Evolutionary conservation across 2,329 filamentous ascomycete genomes (phyloP).

Genomic region (Sarocladium oryzae): DNA sequence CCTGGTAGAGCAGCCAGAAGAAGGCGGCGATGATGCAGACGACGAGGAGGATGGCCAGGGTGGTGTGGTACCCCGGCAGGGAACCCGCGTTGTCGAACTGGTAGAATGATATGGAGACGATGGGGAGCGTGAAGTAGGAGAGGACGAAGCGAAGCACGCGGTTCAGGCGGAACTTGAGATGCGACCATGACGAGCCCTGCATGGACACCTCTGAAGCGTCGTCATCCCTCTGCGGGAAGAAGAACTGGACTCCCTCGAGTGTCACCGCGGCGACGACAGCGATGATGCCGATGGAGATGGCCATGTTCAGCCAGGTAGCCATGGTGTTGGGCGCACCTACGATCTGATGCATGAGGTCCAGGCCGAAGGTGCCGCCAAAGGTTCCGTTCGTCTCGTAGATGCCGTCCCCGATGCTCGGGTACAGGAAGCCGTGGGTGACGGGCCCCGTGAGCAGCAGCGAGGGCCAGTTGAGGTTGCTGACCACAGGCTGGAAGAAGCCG

Average conservation of each 20-base stretch:
- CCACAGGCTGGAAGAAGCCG: slow-evolving; percentile 65
- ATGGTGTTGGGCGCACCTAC: slow-evolving; percentile 56
- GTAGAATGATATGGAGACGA: slow-evolving; percentile 47
- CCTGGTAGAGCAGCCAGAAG: slow-evolving; percentile 22
- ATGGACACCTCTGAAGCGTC: background rate
- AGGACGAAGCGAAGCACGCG: background rate
- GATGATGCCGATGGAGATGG: slow-evolving; percentile 53
- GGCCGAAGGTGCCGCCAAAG: slow-evolving; percentile 46
- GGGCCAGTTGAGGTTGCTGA: slow-evolving; percentile 62
- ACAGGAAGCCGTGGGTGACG: slow-evolving; percentile 17
- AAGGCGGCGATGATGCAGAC: slow-evolving; percentile 18
- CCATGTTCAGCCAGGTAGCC: slow-evolving; percentile 64
- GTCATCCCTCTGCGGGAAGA: background rate
- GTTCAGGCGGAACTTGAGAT: background rate
- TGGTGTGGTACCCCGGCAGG: slow-evolving; percentile 19
- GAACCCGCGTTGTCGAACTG: slow-evolving; percentile 7
- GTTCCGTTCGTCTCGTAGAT: slow-evolving; percentile 63
- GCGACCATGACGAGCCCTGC: background rate
- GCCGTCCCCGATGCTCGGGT: slow-evolving; percentile 36
- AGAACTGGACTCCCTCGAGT: slow-evolving; percentile 27
- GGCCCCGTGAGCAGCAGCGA: slow-evolving; percentile 51
- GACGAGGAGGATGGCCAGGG: slow-evolving; percentile 26
- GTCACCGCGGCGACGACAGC: slow-evolving; percentile 53
- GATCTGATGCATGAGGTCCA: slow-evolving; percentile 61
- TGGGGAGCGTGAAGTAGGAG: slow-evolving; percentile 61